Base-by-base conservation (phyloP, 1,139 yeast genomes). In the Yamadazyma siamensis region DNA sequence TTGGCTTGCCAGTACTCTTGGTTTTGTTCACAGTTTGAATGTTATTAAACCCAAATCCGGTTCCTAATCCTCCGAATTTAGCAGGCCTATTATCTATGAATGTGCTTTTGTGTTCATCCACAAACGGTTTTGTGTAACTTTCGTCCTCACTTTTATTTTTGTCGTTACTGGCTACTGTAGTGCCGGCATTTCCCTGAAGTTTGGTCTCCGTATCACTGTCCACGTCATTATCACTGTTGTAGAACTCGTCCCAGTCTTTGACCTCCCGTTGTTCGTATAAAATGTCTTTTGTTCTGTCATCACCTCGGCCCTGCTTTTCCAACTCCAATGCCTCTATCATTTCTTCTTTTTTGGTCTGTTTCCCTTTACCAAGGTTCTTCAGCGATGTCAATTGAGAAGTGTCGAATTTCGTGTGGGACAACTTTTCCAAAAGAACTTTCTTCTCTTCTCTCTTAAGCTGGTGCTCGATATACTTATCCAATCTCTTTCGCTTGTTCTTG, bases 361-460 rank as follows among this genome's bases (percentile, higher is more conserved):
- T 75, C 3, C 94, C 95, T 19, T 76, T 73, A 34, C 96, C 96
- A 30, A 89, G 66, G 3, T 75, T 70, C 52, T 85, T 86, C 22
- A 94, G 74, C 23, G 91, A 81, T 13, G 78, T 78, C 43, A 86
- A 61, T 12, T 75, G 47, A 0, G 77, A 60, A 0, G 95, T 78
- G 48, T 89, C 95, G 26, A 89, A 71, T 40, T 80, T 77, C 2
- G 94, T 79, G 14, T 69, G 69, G 23, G 81, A 69, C 27, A 91
- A 67, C 52, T 88, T 89, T 37, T 80, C 80, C 26, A 91, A 64
- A 35, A 91, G 64, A 4, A 73, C 73, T 45, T 83, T 85, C 59
- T 85, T 86, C 59, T 91, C 97, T 53, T 89, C 95, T 52, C 95
- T 72, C 45, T 84, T 83, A 41, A 91, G 56, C 56, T 91, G 97